Evolutionary conservation across 345 rosid genomes (phyloP).

Genomic region (Populus tremula): DNA sequence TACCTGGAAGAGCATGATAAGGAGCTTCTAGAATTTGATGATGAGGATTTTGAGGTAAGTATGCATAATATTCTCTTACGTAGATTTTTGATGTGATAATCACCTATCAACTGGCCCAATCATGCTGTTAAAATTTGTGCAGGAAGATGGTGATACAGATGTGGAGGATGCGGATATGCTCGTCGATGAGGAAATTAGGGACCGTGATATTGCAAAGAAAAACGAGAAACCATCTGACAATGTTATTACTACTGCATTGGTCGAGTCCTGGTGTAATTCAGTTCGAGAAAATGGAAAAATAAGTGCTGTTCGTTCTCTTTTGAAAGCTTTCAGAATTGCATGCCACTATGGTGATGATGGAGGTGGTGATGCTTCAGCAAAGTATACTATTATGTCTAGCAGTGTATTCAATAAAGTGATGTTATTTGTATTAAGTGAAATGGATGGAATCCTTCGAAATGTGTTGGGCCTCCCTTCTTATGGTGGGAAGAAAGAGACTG

Average conservation of each 20-base stretch:
- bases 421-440: slow-evolving; percentile 69
- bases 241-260: slow-evolving; percentile 63
- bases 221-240: slow-evolving; percentile 48
- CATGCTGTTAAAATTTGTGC: slow-evolving; percentile 12
- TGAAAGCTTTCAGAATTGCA: slow-evolving; percentile 89
- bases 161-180: slow-evolving; percentile 41
- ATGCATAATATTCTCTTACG: neutral
- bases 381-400: slow-evolving; percentile 72
- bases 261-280: slow-evolving; percentile 71
- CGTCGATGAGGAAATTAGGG: slow-evolving; percentile 33
- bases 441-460: slow-evolving; percentile 80
- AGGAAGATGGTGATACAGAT: slow-evolving; percentile 57
- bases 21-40: slow-evolving; percentile 76
- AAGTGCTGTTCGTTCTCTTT: slow-evolving; percentile 65
- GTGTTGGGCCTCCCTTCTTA: slow-evolving; percentile 65
- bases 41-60: slow-evolving; percentile 68
- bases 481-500: slow-evolving; percentile 81
- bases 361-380: slow-evolving; percentile 52
- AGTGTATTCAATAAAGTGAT: slow-evolving; percentile 80
- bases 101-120: neutral
- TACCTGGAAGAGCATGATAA: slow-evolving; percentile 72
- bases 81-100: neutral
- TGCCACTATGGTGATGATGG: slow-evolving; percentile 95
- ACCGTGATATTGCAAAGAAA: slow-evolving; percentile 25
- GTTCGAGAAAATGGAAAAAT: slow-evolving; percentile 54